These are phyloP conservation scores for Diplosphaera chodatii DNA, from an alignment of 139 green algal genomes.

Conservation along the genomic window DNA sequence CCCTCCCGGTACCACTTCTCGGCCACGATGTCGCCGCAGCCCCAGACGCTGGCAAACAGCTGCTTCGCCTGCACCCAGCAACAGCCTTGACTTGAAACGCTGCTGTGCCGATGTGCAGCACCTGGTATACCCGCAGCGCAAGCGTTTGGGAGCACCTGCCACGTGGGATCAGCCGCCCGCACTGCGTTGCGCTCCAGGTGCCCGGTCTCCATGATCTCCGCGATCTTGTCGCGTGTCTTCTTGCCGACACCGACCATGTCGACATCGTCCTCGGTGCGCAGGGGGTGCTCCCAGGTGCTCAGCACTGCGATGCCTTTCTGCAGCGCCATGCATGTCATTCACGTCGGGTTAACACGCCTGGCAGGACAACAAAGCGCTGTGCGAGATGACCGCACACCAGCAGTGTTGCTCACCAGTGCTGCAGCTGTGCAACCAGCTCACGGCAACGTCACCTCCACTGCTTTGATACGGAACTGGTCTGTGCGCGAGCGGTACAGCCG, in stretches of 20 bases:
- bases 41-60: slow-evolving; percentile 24
- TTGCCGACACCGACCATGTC: background rate
- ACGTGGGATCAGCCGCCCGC: background rate
- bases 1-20: slow-evolving; percentile 12
- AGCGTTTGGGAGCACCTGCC: background rate
- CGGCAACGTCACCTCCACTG: background rate
- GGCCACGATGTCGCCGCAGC: background rate
- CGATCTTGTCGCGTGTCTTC: slow-evolving; percentile 21
- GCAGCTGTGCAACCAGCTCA: too few relatives aligned
- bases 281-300: background rate
- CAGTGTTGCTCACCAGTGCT: too few relatives aligned
- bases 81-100: too few relatives aligned
- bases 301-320: background rate
- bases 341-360: too few relatives aligned
- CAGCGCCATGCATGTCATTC: too few relatives aligned
- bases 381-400: too few relatives aligned
- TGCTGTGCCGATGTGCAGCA: too few relatives aligned
- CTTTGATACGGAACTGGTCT: background rate
- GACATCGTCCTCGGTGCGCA: slow-evolving; percentile 4
- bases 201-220: slow-evolving; percentile 13
- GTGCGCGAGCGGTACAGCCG: background rate
- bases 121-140: too few relatives aligned
- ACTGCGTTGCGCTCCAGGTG: background rate
- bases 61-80: background rate
- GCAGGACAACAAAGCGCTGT: too few relatives aligned